phyloP scores from a whole-genome alignment of 169 alveolate genomes.

The Plasmodium gonderi region DNA sequence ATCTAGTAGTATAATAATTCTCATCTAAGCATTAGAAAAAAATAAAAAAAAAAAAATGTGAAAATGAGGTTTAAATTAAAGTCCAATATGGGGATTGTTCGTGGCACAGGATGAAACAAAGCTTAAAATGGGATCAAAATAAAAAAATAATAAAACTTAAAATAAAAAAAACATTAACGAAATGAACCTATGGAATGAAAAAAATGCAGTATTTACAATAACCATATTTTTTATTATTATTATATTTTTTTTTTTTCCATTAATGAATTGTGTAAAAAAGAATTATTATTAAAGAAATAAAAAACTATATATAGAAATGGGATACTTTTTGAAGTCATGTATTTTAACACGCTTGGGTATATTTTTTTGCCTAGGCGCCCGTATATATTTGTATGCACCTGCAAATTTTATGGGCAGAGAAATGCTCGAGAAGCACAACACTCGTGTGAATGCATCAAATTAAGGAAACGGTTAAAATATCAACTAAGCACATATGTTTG shows the following conservation, averaged over 20 bases:
- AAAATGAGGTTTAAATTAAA: not conserved
- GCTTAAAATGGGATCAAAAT: not conserved
- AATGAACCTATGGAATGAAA: not conserved
- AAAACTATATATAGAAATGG: slow-evolving; percentile 3
- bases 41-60: not conserved
- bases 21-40: not conserved
- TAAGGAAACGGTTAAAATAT: not conserved
- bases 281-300: not conserved
- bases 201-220: not conserved
- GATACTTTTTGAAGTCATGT: slow-evolving; percentile 1
- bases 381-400: not conserved
- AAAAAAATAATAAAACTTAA: not conserved
- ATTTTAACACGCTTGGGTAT: not conserved
- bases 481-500: not conserved
- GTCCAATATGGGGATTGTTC: not conserved
- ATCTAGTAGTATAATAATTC: not conserved
- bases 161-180: not conserved
- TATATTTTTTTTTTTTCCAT: slow-evolving; percentile 14
- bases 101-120: not conserved
- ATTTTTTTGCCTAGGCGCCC: not conserved
- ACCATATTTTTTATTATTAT: not conserved
- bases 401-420: not conserved
- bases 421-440: not conserved
- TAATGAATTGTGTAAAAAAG: slow-evolving; percentile 4
- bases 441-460: not conserved